Evolutionary conservation across 768 basidiomycete genomes (phyloP).

Genomic region (Sporobolomyces phaffii): DNA sequence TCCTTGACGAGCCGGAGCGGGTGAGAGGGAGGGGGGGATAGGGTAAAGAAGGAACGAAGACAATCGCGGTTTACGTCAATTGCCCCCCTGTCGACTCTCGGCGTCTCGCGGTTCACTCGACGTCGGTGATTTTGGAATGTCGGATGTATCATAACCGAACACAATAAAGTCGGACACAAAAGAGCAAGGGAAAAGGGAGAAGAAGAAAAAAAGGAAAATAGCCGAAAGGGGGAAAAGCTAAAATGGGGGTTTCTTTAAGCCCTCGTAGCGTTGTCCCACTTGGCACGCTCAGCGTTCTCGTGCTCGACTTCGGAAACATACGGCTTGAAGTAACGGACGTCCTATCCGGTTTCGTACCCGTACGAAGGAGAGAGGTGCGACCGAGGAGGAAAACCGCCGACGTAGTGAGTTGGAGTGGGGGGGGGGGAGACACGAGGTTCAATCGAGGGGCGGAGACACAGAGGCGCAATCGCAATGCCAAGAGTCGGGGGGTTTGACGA

Average conservation of each 20-base stretch:
- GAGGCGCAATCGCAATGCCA: too few species aligned
- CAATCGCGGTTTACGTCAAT: background rate
- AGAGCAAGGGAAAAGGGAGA: background rate
- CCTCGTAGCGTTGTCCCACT: conserved; percentile 61
- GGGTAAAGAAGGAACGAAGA: background rate
- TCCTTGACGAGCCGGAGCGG: background rate
- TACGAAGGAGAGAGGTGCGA: too few species aligned
- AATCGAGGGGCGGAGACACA: too few species aligned
- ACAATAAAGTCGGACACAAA: background rate
- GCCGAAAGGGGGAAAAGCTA: too few species aligned
- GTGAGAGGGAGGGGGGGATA: background rate
- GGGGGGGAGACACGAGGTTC: too few species aligned
- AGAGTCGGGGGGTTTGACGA: too few species aligned
- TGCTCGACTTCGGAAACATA: conserved; percentile 64
- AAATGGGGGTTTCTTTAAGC: background rate
- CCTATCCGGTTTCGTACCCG: too few species aligned
- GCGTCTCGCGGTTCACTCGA: too few species aligned
- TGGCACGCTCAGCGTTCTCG: conserved; percentile 68
- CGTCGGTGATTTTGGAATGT: too few species aligned
- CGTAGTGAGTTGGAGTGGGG: too few species aligned
- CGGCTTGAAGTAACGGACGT: conserved; percentile 78
- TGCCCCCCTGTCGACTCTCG: background rate
- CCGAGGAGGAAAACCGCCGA: too few species aligned
- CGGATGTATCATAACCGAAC: too few species aligned
- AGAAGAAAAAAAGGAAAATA: background rate